Percentiles rank a stretch among this genome's conserved stretches.
Evolutionary conservation across 139 green algal species (phyloP).

Genomic region (Prasinococcaceae sp.): DNA sequence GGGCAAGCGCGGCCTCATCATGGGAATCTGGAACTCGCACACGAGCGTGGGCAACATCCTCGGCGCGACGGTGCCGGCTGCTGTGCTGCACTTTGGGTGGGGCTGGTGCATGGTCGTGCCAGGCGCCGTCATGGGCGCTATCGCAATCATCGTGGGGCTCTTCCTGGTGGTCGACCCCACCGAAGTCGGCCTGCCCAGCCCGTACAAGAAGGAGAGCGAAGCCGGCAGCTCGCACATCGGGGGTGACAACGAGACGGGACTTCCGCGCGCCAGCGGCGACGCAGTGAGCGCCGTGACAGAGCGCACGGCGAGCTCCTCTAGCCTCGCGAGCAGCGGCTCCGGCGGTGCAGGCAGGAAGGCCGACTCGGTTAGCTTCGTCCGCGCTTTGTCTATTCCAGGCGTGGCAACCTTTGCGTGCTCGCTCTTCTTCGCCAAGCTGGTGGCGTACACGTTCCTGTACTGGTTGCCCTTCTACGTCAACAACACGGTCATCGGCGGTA

Average conservation of each 20-base stretch:
- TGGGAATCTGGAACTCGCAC: slow-evolving; percentile 94
- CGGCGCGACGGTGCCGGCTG: slow-evolving; percentile 62
- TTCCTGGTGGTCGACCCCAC: slow-evolving; percentile 68
- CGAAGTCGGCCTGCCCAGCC: slow-evolving; percentile 43
- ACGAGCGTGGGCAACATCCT: slow-evolving; percentile 86
- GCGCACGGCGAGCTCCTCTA: not conserved
- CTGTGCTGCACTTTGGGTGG: slow-evolving; percentile 54
- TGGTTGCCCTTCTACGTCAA: slow-evolving; percentile 95
- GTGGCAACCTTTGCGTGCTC: slow-evolving; percentile 73
- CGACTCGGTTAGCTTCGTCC: slow-evolving; percentile 38
- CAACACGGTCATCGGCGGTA: slow-evolving; percentile 32
- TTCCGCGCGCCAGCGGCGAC: too few species aligned
- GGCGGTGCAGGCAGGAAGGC: slow-evolving; percentile 8
- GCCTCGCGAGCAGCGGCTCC: too few species aligned
- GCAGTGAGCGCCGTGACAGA: too few species aligned
- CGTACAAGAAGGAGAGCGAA: not conserved
- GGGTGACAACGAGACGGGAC: too few species aligned
- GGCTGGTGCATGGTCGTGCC: slow-evolving; percentile 78
- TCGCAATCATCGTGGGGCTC: slow-evolving; percentile 15
- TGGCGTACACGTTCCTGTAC: slow-evolving; percentile 96
- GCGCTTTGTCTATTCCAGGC: slow-evolving; percentile 77
- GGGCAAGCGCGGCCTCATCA: slow-evolving; percentile 75
- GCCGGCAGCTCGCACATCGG: too few species aligned
- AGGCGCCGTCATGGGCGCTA: slow-evolving; percentile 24
- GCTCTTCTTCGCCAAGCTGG: slow-evolving; percentile 94